phyloP scores from a whole-genome alignment of 2,329 filamentous ascomycete species.

The Graphium sp. region DNA sequence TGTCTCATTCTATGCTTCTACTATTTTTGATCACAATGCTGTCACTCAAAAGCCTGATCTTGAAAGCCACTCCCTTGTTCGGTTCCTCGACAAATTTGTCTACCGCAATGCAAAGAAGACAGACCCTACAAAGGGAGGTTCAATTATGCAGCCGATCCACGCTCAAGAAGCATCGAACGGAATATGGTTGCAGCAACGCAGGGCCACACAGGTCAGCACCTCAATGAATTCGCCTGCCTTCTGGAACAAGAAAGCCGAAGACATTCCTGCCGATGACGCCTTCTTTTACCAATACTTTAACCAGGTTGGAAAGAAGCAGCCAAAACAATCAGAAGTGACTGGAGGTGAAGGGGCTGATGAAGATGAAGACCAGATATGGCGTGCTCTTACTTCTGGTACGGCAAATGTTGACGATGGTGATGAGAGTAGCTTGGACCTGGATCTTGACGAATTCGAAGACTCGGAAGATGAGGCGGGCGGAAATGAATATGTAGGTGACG shows the following conservation, averaged over 20 bases:
- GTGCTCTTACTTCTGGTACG: slow-evolving; percentile 67
- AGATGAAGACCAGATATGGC: slow-evolving; percentile 63
- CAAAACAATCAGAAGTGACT: slow-evolving; percentile 21
- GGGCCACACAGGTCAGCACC: too few species aligned
- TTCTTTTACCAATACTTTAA: slow-evolving; percentile 99
- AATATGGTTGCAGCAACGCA: slow-evolving; percentile 37
- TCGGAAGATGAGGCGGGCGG: slow-evolving; percentile 25
- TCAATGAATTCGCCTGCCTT: slow-evolving; percentile 74
- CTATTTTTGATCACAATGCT: slow-evolving; percentile 50
- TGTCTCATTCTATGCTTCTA: slow-evolving; percentile 65
- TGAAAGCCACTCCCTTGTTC: slow-evolving; percentile 75
- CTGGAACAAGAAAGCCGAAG: slow-evolving; percentile 77
- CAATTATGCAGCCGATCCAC: slow-evolving; percentile 87
- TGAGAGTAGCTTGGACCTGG: slow-evolving; percentile 19
- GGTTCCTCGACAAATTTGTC: slow-evolving; percentile 97
- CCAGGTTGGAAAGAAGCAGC: slow-evolving; percentile 43
- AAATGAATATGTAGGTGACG: slow-evolving; percentile 20
- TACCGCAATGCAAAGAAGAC: slow-evolving; percentile 80
- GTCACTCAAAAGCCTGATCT: slow-evolving; percentile 82
- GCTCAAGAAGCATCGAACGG: slow-evolving; percentile 33
- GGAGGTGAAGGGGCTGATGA: slow-evolving; percentile 31
- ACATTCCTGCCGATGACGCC: slow-evolving; percentile 79
- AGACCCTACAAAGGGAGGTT: slow-evolving; percentile 53
- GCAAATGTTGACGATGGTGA: slow-evolving; percentile 37
- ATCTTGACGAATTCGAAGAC: slow-evolving; percentile 12